Base-by-base conservation (phyloP, 1,139 yeast genomes). In the Pneumocystis oryctolagi region DNA sequence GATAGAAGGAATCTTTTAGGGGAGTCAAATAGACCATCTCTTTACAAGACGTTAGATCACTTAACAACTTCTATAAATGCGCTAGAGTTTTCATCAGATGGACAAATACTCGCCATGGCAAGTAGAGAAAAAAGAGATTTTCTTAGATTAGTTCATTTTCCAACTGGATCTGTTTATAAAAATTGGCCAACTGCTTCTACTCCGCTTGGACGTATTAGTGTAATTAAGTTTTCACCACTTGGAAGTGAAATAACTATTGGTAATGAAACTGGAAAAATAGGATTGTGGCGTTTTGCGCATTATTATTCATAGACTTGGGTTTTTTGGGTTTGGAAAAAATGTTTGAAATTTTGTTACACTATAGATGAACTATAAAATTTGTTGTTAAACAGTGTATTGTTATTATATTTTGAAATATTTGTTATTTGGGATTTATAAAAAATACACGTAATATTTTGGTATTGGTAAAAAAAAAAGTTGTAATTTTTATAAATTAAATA, bases 171-270 rank as follows among this genome's bases (percentile, higher is more conserved):
- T 14, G 96, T 88, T 2, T 94, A 84, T 74, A 80, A 84, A 64
- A 94, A 94, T 77, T 94, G 98, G 98, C 99, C 99, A 28, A 92
- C 97, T 1, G 84, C 92, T 64, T 92, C 89, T 8, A 90, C 99
- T 0, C 98, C 98, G 3, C 80, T 94, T 68, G 99, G 98, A 32
- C 84, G 85, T 68, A 96, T 94, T 58, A 88, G 97, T 0, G 76
- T 85, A n/a, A 85, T 83, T 3, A 81, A 83, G 12, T 90, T 90
- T 73, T 84, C 95, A 34, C 90, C 95, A 34, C 83, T 83, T 67
- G 83, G 84, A 64, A 92, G 89, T 73, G 83, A 89, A 84, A 74
- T 92, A 65, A 89, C 92, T 20, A 81, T 89, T 1, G 98, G 96
- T 66, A 92, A 90, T 70, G 95, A 89, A 70, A 87, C 83, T 35